These are phyloP conservation scores for Pythium coloratum DNA, from an alignment of 352 stramenopile species.

Conservation along the genomic window DNA sequence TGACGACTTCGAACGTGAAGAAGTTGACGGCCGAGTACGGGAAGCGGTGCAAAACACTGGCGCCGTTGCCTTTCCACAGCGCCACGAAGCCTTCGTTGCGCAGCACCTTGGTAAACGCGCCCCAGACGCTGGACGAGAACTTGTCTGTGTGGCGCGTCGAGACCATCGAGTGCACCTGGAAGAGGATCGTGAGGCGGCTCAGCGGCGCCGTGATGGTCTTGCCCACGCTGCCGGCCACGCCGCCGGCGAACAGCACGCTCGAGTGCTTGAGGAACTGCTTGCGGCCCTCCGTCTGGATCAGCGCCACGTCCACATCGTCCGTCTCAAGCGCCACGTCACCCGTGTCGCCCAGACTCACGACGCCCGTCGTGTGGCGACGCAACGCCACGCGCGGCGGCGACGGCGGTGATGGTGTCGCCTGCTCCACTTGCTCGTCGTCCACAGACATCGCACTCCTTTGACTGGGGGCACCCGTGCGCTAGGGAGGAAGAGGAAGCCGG, in stretches of 20 bases:
- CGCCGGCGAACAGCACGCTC: slow-evolving; percentile 85
- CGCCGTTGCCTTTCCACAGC: slow-evolving; percentile 97
- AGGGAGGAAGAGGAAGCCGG: not conserved
- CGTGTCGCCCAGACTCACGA: slow-evolving; percentile 79
- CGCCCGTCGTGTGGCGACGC: slow-evolving; percentile 77
- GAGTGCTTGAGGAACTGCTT: slow-evolving; percentile 78
- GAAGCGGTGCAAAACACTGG: slow-evolving; percentile 95
- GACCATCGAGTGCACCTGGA: slow-evolving; percentile 96
- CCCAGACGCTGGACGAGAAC: slow-evolving; percentile 69
- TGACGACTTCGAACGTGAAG: slow-evolving; percentile 94
- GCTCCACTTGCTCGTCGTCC: slow-evolving; percentile 1
- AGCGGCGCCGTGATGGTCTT: slow-evolving; percentile 96
- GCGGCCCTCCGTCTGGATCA: slow-evolving; percentile 64
- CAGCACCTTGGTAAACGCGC: slow-evolving; percentile 90
- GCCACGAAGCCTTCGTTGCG: slow-evolving; percentile 90
- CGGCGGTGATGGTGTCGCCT: not conserved
- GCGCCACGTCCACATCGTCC: slow-evolving; percentile 72
- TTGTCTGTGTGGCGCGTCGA: slow-evolving; percentile 83
- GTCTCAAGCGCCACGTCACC: slow-evolving; percentile 78
- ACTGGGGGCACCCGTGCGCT: not conserved
- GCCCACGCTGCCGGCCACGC: slow-evolving; percentile 93
- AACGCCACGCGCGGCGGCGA: slow-evolving; percentile 42
- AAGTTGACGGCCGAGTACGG: slow-evolving; percentile 98
- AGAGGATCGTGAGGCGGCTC: slow-evolving; percentile 94
- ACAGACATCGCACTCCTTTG: not conserved